Percentiles rank a stretch among this genome's conserved stretches.
phyloP scores from a whole-genome alignment of 805 yeast species.

The Lipomyces yamanashiensis region DNA sequence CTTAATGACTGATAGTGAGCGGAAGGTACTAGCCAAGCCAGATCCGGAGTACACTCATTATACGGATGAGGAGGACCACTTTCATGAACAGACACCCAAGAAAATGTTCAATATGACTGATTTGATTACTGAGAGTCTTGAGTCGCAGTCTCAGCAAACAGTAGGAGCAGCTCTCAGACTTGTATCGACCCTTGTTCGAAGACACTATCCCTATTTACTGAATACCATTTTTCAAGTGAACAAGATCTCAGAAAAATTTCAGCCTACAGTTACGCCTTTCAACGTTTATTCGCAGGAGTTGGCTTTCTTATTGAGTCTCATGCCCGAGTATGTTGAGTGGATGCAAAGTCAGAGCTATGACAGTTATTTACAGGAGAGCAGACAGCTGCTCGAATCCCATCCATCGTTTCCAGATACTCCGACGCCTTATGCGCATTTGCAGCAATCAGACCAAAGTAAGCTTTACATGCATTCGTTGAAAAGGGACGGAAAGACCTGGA shows the following conservation, averaged over 20 bases:
- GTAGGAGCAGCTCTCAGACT: constrained; percentile 38
- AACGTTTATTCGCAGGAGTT: constrained; percentile 30
- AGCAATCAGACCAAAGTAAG: neutral
- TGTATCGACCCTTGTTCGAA: constrained; percentile 37
- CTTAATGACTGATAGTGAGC: neutral
- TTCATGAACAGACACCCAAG: neutral
- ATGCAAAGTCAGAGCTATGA: constrained; percentile 28
- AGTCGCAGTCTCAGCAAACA: constrained; percentile 31
- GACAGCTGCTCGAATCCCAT: constrained; percentile 32
- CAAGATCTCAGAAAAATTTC: constrained; percentile 19
- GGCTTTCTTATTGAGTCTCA: constrained; percentile 24
- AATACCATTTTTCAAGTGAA: constrained; percentile 26
- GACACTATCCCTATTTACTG: constrained; percentile 40
- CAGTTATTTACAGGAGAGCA: constrained; percentile 32
- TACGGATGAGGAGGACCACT: neutral
- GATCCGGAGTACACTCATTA: neutral
- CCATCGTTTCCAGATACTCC: constrained; percentile 25
- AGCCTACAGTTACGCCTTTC: constrained; percentile 27
- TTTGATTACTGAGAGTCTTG: constrained; percentile 34
- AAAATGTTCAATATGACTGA: constrained; percentile 30
- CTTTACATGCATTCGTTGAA: constrained; percentile 23
- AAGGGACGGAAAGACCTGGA: constrained; percentile 24
- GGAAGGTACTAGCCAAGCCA: neutral
- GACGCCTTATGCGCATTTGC: neutral
- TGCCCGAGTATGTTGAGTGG: constrained; percentile 19